phyloP scores from a whole-genome alignment of 495 filamentous ascomycete genomes.

The Trichoderma parareesei region DNA sequence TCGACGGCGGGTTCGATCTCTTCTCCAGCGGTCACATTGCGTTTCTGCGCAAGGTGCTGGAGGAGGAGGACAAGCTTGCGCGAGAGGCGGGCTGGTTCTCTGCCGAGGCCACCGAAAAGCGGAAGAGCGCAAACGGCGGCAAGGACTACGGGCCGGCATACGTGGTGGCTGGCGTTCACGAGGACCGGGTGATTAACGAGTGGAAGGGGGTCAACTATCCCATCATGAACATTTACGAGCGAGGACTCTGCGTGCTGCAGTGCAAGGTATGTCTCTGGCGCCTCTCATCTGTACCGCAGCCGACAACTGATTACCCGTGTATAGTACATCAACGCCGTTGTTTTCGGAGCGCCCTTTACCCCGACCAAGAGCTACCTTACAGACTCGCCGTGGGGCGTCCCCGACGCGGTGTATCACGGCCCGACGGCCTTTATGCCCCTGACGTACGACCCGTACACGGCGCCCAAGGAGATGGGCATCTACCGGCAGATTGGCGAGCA shows the following conservation, averaged over 20 bases:
- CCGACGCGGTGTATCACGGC: slow-evolving; percentile 86
- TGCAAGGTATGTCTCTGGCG: slow-evolving; percentile 57
- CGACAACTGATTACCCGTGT: slow-evolving; percentile 11
- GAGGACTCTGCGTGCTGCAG: slow-evolving; percentile 89
- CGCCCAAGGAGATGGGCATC: slow-evolving; percentile 69
- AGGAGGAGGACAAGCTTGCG: slow-evolving; percentile 60
- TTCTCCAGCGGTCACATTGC: slow-evolving; percentile 97
- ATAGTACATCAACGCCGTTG: slow-evolving; percentile 76
- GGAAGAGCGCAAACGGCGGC: slow-evolving; percentile 48
- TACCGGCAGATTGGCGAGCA: slow-evolving; percentile 67
- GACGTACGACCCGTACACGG: slow-evolving; percentile 77
- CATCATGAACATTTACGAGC: slow-evolving; percentile 98
- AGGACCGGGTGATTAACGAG: slow-evolving; percentile 86
- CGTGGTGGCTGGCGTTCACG: slow-evolving; percentile 85
- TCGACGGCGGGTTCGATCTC: slow-evolving; percentile 94
- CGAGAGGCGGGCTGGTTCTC: slow-evolving; percentile 64
- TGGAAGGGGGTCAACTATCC: slow-evolving; percentile 98
- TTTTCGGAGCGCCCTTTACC: slow-evolving; percentile 84
- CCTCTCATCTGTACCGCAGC: slow-evolving; percentile 2
- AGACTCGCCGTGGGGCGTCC: slow-evolving; percentile 64
- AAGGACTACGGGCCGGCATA: slow-evolving; percentile 71
- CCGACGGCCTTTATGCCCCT: slow-evolving; percentile 85
- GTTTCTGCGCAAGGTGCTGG: slow-evolving; percentile 69
- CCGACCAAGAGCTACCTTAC: slow-evolving; percentile 69
- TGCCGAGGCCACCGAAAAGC: slow-evolving; percentile 48